A percentile compares a stretch with the other conserved stretches of the same genome.
These are phyloP conservation scores for Leptomonas pyrrhocoris DNA, from an alignment of 208 protist genomes.

Conservation along the genomic window DNA sequence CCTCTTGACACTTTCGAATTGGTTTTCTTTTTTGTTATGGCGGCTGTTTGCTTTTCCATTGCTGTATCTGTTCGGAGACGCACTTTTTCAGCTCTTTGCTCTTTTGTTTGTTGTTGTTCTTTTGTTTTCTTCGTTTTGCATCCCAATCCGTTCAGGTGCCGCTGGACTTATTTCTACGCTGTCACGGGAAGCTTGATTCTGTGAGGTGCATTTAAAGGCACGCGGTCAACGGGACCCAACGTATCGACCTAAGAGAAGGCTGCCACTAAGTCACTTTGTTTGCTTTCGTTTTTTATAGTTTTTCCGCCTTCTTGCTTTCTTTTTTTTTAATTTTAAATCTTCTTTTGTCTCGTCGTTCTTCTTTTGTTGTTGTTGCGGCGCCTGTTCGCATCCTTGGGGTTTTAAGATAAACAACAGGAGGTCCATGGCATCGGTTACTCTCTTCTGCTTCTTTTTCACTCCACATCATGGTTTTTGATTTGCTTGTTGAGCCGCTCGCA, in stretches of 20 bases:
- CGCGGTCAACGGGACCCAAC: too few species aligned
- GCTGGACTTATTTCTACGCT: too few species aligned
- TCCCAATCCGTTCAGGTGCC: too few species aligned
- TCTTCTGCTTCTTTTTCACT: neutral
- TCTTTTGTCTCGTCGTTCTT: constrained; percentile 6
- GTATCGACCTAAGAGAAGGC: too few species aligned
- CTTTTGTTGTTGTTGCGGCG: constrained; percentile 10
- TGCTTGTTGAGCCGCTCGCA: too few species aligned
- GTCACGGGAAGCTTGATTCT: too few species aligned
- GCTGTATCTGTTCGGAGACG: too few species aligned
- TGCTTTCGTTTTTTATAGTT: constrained; percentile 9
- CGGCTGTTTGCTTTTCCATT: neutral
- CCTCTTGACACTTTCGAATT: too few species aligned
- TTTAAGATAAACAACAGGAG: too few species aligned
- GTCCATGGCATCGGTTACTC: too few species aligned
- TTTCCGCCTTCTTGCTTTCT: constrained; percentile 4
- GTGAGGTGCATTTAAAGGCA: too few species aligned
- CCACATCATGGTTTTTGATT: too few species aligned
- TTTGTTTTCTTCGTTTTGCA: neutral
- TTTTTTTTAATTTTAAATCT: neutral
- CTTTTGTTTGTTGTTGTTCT: neutral
- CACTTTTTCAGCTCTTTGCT: neutral
- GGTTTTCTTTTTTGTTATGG: neutral
- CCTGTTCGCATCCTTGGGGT: neutral
- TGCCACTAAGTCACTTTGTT: neutral